A percentile compares a stretch with the other conserved stretches of the same genome.
Evolutionary conservation across 345 rosid genomes (phyloP).

Genomic region (Cochlearia excelsa): DNA sequence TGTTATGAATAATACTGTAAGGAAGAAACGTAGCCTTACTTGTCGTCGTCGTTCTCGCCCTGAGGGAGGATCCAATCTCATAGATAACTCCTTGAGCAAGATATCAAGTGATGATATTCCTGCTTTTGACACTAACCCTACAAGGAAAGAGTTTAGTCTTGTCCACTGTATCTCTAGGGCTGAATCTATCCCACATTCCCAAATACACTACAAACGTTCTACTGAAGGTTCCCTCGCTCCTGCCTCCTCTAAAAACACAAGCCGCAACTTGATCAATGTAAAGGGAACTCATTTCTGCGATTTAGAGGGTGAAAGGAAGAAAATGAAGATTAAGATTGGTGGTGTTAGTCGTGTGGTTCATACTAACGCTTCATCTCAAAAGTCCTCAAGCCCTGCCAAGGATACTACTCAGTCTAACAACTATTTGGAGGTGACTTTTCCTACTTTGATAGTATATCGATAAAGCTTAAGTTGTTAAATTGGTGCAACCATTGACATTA

Average conservation of each 20-base stretch:
- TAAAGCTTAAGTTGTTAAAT: slow-evolving; percentile 9
- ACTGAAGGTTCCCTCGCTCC: slow-evolving; percentile 88
- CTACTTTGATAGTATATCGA: slow-evolving; percentile 5
- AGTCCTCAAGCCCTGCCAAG: slow-evolving; percentile 39
- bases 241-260: slow-evolving; percentile 51
- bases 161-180: slow-evolving; percentile 54
- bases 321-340: slow-evolving; percentile 59
- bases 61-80: slow-evolving; percentile 40
- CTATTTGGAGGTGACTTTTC: slow-evolving; percentile 47
- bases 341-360: slow-evolving; percentile 55
- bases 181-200: slow-evolving; percentile 40
- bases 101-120: slow-evolving; percentile 63
- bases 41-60: slow-evolving; percentile 60
- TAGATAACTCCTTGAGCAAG: slow-evolving; percentile 47
- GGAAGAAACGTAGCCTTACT: slow-evolving; percentile 68
- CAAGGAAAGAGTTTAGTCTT: slow-evolving; percentile 66
- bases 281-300: slow-evolving; percentile 45
- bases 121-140: slow-evolving; percentile 47
- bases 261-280: slow-evolving; percentile 35
- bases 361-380: slow-evolving; percentile 51
- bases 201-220: slow-evolving; percentile 42
- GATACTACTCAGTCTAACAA: slow-evolving; percentile 37
- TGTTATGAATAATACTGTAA: slow-evolving; percentile 46
- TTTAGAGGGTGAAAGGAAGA: slow-evolving; percentile 54
- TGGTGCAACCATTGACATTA: slow-evolving; percentile 5